Percentiles rank a stretch among this genome's conserved stretches.
These are phyloP conservation scores for Apiospora kogelbergensis DNA, from an alignment of 2,329 filamentous ascomycete genomes.

Conservation along the genomic window DNA sequence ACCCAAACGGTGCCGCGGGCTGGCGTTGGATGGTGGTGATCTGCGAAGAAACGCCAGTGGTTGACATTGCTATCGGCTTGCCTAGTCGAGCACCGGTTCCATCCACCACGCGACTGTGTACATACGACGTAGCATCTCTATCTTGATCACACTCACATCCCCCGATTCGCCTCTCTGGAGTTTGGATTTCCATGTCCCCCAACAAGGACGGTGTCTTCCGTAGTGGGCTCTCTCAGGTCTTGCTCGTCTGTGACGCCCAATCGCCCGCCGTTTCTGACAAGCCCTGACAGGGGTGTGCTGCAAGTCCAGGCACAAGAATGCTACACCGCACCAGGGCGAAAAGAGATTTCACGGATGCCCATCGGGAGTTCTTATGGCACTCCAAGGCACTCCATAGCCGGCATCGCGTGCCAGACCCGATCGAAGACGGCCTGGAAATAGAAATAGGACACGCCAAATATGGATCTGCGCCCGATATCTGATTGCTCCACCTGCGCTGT, in stretches of 20 bases:
- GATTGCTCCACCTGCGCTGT: not conserved
- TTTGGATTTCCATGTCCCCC: not conserved
- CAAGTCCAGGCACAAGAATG: not conserved
- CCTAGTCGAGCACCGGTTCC: not conserved
- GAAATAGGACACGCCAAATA: not conserved
- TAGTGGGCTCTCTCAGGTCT: not conserved
- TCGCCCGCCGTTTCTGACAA: not conserved
- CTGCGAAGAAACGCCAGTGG: not conserved
- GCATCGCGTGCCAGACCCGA: not conserved
- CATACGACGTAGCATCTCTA: not conserved
- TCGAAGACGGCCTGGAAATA: not conserved
- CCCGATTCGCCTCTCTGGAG: not conserved
- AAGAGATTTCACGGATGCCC: not conserved
- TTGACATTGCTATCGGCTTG: not conserved
- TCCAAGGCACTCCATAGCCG: not conserved
- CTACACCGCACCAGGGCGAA: not conserved
- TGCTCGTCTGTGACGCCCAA: not conserved
- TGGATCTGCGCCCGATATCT: not conserved
- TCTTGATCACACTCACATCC: slow-evolving; percentile 1
- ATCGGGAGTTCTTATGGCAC: not conserved
- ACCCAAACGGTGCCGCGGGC: not conserved
- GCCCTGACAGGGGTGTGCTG: not conserved
- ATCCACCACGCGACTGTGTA: not conserved
- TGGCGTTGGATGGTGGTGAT: not conserved
- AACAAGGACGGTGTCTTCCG: not conserved